Conservation (phyloP, 352 stramenopile species). For the Phytopythium delawarense region DNA sequence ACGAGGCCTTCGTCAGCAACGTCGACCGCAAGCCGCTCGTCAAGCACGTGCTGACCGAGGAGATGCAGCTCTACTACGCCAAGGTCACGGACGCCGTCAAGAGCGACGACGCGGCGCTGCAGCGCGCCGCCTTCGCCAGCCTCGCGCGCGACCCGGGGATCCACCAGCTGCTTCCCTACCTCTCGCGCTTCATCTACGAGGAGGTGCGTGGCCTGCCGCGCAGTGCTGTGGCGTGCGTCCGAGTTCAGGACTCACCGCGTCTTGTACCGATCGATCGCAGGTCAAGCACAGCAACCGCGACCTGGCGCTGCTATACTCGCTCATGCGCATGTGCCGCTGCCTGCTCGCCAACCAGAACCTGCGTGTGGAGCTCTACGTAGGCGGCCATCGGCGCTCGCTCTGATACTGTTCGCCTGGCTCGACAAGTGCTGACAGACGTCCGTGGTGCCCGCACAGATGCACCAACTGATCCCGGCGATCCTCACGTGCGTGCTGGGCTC, state of each 20-base stretch:
- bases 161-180: conserved; percentile 88
- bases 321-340: conserved; percentile 88
- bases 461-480: conserved; percentile 92
- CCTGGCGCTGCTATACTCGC: conserved; percentile 66
- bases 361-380: conserved; percentile 91
- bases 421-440: neutral
- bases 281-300: conserved; percentile 84
- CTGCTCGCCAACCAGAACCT: conserved; percentile 90
- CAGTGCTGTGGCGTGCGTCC: no score
- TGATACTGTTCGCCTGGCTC: neutral
- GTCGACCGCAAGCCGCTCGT: conserved; percentile 76
- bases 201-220: conserved; percentile 25
- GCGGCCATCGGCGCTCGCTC: conserved; percentile 8
- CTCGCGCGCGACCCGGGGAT: conserved; percentile 83
- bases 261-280: conserved; percentile 3
- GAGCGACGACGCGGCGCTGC: conserved; percentile 62
- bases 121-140: conserved; percentile 74
- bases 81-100: conserved; percentile 84
- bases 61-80: conserved; percentile 90
- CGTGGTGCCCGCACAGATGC: conserved; percentile 45
- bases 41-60: conserved; percentile 85
- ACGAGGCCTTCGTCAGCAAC: conserved; percentile 64
- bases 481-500: conserved; percentile 91
- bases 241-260: no score
- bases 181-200: conserved; percentile 87